These are phyloP conservation scores for Austroboletus olivaceoglutinosus DNA, from an alignment of 1,284 basidiomycete genomes.

Conservation along the genomic window DNA sequence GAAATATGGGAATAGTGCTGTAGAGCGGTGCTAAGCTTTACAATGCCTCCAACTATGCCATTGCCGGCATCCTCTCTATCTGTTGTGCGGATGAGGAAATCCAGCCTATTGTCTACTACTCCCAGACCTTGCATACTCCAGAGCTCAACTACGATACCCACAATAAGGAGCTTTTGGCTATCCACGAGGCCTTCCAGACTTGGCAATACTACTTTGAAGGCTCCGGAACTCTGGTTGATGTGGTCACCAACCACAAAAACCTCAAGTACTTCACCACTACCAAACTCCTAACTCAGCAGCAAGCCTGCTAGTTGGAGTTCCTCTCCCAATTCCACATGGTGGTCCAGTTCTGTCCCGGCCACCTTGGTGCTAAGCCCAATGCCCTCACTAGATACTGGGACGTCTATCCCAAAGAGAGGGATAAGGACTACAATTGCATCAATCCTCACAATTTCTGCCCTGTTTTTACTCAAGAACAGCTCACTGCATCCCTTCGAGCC, in stretches of 20 bases:
- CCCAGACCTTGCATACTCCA: background rate
- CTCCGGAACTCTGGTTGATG: background rate
- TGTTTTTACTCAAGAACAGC: background rate
- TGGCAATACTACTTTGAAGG: background rate
- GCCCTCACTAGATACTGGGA: too few relatives aligned
- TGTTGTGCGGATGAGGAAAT: background rate
- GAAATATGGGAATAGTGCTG: too few relatives aligned
- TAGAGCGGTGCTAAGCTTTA: too few relatives aligned
- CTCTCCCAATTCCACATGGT: background rate
- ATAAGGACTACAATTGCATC: slow-evolving; percentile 3
- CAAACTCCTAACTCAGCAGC: background rate
- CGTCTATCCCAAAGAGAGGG: too few relatives aligned
- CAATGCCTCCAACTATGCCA: background rate
- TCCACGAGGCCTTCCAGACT: background rate
- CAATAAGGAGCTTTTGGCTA: background rate
- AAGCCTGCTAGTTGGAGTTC: background rate
- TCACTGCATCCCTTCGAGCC: background rate
- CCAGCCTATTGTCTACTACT: background rate
- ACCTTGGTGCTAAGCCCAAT: background rate
- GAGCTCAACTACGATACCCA: background rate
- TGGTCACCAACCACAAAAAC: background rate
- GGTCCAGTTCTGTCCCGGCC: background rate
- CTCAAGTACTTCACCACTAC: background rate
- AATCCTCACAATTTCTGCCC: slow-evolving; percentile 13
- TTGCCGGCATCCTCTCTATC: background rate